Conservation (phyloP, 2,329 filamentous ascomycete genomes). For the Aspergillus quadrilineatus region DNA sequence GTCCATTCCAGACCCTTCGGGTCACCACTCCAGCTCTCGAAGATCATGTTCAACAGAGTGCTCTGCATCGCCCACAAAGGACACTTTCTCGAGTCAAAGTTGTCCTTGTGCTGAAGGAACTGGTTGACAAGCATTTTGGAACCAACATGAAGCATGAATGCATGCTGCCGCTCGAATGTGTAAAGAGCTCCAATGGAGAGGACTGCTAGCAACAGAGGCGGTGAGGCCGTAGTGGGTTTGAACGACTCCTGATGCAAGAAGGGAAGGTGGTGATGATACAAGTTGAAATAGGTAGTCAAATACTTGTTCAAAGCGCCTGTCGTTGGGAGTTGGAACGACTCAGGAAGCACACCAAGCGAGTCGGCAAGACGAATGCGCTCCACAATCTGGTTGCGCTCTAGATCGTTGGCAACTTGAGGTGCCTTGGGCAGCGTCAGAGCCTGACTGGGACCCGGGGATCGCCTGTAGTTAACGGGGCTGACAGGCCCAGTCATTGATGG, state of each 20-base stretch:
- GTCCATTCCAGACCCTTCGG: constrained; percentile 98
- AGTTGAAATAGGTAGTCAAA: constrained; percentile 90
- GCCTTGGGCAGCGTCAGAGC: constrained; percentile 65
- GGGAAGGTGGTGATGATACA: constrained; percentile 95
- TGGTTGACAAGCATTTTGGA: constrained; percentile 97
- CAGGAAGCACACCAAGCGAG: constrained; percentile 75
- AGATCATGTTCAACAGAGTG: constrained; percentile 96
- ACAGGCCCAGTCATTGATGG: constrained; percentile 66
- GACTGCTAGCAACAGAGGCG: constrained; percentile 81
- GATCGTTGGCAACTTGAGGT: constrained; percentile 79
- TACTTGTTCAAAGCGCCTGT: constrained; percentile 83
- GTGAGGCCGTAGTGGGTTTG: constrained; percentile 73
- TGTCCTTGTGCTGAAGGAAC: constrained; percentile 96
- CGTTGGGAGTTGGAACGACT: constrained; percentile 84
- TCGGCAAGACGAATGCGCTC: constrained; percentile 83
- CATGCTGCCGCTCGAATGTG: constrained; percentile 94
- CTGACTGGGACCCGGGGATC: constrained; percentile 68
- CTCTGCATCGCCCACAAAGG: constrained; percentile 98
- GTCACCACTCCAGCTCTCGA: constrained; percentile 98
- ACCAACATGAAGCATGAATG: constrained; percentile 94
- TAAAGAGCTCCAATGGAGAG: constrained; percentile 95
- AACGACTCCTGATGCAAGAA: constrained; percentile 95
- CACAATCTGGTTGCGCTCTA: constrained; percentile 79
- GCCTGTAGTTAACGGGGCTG: constrained; percentile 67
- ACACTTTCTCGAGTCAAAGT: constrained; percentile 96